Evolutionary conservation across 2,329 filamentous ascomycete genomes (phyloP).

Genomic region (Penicillium palitans): DNA sequence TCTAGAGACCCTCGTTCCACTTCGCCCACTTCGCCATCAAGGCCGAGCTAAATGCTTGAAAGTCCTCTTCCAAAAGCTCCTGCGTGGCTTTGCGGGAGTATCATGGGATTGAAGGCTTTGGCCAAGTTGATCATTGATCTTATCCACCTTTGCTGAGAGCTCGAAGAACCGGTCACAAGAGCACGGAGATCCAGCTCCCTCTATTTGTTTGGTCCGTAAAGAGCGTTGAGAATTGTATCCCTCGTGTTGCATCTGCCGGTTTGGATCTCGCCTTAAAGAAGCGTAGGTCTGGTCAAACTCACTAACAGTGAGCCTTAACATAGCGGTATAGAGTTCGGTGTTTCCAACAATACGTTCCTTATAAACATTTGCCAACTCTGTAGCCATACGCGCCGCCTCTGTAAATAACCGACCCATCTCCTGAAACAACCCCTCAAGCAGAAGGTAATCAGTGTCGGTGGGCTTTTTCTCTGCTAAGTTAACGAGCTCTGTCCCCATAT

Average conservation of each 20-base stretch:
- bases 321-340: not conserved
- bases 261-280: not conserved
- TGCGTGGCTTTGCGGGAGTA: not conserved
- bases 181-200: not conserved
- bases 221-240: not conserved
- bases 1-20: not conserved
- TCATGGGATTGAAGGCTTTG: not conserved
- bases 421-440: accelerated
- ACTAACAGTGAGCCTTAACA: not conserved
- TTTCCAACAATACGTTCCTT: not conserved
- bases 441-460: not conserved
- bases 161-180: not conserved
- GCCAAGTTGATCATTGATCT: not conserved
- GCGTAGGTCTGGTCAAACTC: not conserved
- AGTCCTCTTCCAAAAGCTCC: slow-evolving; percentile 2
- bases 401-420: not conserved
- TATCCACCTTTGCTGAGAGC: not conserved
- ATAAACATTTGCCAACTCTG: not conserved
- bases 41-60: not conserved
- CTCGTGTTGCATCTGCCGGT: not conserved
- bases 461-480: not conserved
- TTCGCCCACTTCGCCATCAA: not conserved
- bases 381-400: accelerated
- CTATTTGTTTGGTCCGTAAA: not conserved
- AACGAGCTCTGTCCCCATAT: accelerated